Conservation (phyloP, 2,329 filamentous ascomycete genomes). For the Teratosphaeria viscida region DNA sequence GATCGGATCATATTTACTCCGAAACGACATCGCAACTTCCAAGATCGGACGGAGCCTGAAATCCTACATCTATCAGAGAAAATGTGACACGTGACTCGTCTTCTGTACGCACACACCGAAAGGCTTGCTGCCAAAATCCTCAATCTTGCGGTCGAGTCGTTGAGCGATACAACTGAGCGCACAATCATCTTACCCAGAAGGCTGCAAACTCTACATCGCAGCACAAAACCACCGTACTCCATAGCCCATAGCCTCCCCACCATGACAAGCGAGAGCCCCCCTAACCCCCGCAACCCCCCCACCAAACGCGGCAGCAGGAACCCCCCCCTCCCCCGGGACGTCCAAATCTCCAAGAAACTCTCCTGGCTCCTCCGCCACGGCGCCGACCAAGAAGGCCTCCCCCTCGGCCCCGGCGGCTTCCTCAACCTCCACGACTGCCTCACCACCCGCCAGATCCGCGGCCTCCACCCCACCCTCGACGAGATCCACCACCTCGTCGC, state of each 20-base stretch:
- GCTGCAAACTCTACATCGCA: neutral
- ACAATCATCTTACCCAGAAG: neutral
- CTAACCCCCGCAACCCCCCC: neutral
- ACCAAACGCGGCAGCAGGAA: neutral
- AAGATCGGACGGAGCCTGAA: neutral
- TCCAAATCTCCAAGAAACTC: conserved; percentile 26
- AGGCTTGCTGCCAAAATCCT: neutral
- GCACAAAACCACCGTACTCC: neutral
- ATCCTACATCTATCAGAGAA: neutral
- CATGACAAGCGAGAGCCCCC: neutral
- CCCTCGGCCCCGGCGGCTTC: conserved; percentile 49
- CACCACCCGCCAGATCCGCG: conserved; percentile 50
- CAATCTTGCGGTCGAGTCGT: neutral
- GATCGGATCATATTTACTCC: neutral
- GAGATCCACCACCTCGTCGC: conserved; percentile 63
- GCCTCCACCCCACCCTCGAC: conserved; percentile 60
- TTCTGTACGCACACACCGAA: neutral
- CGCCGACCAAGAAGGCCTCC: conserved; percentile 49
- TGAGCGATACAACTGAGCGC: neutral
- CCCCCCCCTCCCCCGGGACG: conserved; percentile 11
- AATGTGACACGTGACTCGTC: neutral
- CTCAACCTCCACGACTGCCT: conserved; percentile 50
- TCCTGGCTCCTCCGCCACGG: conserved; percentile 50
- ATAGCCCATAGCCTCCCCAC: neutral
- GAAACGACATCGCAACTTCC: neutral